phyloP scores from a whole-genome alignment of 352 stramenopile species.

The Phytopythium montanum region DNA sequence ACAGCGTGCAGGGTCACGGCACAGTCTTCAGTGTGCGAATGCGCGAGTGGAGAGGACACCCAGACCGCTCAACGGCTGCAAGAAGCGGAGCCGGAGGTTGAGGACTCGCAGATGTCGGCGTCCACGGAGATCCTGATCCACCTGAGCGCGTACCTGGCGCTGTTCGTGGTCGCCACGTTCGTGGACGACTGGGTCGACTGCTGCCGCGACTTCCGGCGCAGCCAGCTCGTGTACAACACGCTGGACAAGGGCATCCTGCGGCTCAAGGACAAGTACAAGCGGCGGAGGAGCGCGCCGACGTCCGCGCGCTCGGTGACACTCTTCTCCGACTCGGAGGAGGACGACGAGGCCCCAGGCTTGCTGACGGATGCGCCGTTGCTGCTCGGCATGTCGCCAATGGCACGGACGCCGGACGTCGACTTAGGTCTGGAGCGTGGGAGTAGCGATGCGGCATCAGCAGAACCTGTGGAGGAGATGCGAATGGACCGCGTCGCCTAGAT shows the following conservation, averaged over 20 bases:
- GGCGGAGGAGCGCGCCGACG: neutral
- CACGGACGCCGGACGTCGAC: neutral
- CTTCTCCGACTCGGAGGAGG: slow-evolving; percentile 9
- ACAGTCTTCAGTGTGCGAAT: slow-evolving; percentile 46
- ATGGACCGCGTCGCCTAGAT: slow-evolving; percentile 7
- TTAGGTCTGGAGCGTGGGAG: neutral
- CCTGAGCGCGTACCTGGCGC: slow-evolving; percentile 28
- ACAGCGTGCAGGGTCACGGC: slow-evolving; percentile 65
- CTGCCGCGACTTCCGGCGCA: slow-evolving; percentile 30
- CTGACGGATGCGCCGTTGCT: slow-evolving; percentile 2
- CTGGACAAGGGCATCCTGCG: slow-evolving; percentile 18
- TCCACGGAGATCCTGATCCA: slow-evolving; percentile 36
- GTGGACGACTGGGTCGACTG: slow-evolving; percentile 39
- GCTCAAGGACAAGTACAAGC: slow-evolving; percentile 4
- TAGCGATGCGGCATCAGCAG: neutral
- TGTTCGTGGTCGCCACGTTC: slow-evolving; percentile 34
- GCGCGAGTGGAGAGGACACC: slow-evolving; percentile 33
- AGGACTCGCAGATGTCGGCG: slow-evolving; percentile 22
- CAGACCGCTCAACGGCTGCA: slow-evolving; percentile 10
- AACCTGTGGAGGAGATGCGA: neutral
- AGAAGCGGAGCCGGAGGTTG: neutral
- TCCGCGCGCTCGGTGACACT: neutral
- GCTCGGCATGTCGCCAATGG: slow-evolving; percentile 3
- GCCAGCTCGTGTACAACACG: slow-evolving; percentile 25
- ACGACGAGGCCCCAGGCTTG: neutral